These are phyloP conservation scores for Cryomyces antarcticus DNA, from an alignment of 495 filamentous ascomycete species.

Conservation along the genomic window DNA sequence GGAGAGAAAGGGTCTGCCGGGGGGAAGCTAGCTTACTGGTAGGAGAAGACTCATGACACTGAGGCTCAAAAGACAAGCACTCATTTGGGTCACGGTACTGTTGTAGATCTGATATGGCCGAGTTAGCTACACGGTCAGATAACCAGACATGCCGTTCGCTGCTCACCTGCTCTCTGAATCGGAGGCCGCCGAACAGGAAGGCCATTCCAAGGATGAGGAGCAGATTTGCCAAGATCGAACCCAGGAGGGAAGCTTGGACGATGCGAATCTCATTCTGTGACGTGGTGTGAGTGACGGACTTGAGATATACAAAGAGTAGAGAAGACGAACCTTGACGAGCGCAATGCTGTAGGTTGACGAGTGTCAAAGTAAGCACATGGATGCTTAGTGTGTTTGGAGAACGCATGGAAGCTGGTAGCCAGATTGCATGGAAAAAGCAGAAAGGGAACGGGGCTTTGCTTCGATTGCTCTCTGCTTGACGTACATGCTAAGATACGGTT, in stretches of 20 bases:
- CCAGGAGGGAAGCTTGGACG: constrained; percentile 72
- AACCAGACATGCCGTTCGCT: too few relatives aligned
- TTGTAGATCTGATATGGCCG: constrained; percentile 55
- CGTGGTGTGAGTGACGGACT: constrained; percentile 1
- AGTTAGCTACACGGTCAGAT: not conserved
- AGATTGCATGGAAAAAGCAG: too few relatives aligned
- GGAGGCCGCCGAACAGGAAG: constrained; percentile 67
- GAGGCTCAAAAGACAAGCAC: constrained; percentile 73
- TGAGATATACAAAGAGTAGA: not conserved
- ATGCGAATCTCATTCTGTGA: constrained; percentile 56
- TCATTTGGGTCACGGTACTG: constrained; percentile 88
- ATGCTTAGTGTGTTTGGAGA: too few relatives aligned
- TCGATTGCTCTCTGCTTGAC: not conserved
- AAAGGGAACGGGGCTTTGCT: not conserved
- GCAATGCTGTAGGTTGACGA: constrained; percentile 31
- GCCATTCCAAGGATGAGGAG: constrained; percentile 82
- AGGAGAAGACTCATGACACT: constrained; percentile 71
- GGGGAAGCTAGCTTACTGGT: constrained; percentile 27
- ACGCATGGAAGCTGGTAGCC: too few relatives aligned
- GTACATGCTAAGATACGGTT: not conserved
- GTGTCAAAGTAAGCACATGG: too few relatives aligned
- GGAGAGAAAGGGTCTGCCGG: not conserved
- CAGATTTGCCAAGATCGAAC: constrained; percentile 73
- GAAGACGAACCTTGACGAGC: constrained; percentile 30
- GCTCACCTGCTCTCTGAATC: constrained; percentile 64